phyloP scores from a whole-genome alignment of 2,329 filamentous ascomycete species.

The Stagonosporopsis tanaceti region DNA sequence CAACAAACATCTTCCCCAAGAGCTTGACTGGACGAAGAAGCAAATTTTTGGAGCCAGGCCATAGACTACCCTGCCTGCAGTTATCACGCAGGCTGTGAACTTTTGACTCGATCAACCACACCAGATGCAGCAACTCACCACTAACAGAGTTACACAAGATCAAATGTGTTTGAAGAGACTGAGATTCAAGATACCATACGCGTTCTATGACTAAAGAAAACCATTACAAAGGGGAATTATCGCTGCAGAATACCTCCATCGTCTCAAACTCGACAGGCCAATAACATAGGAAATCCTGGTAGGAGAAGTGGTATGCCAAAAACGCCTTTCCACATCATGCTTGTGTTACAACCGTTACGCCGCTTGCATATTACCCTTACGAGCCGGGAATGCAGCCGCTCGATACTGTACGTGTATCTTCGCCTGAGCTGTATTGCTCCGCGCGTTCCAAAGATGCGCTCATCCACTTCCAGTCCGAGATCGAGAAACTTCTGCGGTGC shows the following conservation, averaged over 20 bases:
- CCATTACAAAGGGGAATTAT: conserved; percentile 1
- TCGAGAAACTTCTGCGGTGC: conserved; percentile 25
- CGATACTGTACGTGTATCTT: conserved; percentile 21
- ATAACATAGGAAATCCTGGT: conserved; percentile 1
- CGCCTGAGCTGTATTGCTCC: conserved; percentile 6
- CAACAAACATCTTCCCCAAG: not conserved
- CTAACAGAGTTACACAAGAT: no score
- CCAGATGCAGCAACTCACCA: no score
- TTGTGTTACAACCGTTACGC: conserved; percentile 3
- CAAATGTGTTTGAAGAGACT: not conserved
- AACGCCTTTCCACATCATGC: conserved; percentile 15
- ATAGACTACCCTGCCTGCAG: not conserved
- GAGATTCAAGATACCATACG: not conserved
- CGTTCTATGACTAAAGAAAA: not conserved
- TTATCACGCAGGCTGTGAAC: not conserved
- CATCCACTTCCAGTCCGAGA: conserved; percentile 32
- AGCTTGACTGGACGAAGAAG: not conserved
- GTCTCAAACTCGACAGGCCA: not conserved
- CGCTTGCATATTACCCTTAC: not conserved
- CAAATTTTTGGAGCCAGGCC: not conserved
- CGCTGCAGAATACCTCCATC: conserved; percentile 8
- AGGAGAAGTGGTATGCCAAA: conserved; percentile 11
- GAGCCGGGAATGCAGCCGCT: conserved; percentile 17
- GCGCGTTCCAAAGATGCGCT: conserved; percentile 19
- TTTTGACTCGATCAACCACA: no score